phyloP scores from a whole-genome alignment of 208 protist genomes.

The Phytomonas francai region DNA sequence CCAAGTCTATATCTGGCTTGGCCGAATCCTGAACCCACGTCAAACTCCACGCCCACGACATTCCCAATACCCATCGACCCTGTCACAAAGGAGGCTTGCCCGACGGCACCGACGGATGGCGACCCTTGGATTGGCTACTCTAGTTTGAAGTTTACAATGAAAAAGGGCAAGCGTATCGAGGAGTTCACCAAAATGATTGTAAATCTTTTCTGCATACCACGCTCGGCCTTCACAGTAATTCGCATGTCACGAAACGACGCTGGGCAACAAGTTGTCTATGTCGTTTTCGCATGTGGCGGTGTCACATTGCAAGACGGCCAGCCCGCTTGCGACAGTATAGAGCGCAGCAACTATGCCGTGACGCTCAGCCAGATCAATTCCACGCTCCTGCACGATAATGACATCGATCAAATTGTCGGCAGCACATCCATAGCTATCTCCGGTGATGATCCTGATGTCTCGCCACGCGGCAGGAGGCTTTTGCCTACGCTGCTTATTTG shows the following conservation, averaged over 20 bases:
- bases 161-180: background rate
- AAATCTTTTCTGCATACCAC: background rate
- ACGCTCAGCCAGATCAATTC: constrained; percentile 13
- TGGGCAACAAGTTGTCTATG: constrained; percentile 2
- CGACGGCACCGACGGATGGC: constrained; percentile 14
- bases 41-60: background rate
- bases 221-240: background rate
- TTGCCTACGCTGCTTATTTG: constrained; percentile 21
- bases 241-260: background rate
- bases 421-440: constrained; percentile 25
- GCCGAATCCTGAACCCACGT: background rate
- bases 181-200: background rate
- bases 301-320: constrained; percentile 4
- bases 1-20: constrained; percentile 43
- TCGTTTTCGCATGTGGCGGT: constrained; percentile 5
- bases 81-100: constrained; percentile 31
- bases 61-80: constrained; percentile 42
- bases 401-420: constrained; percentile 21
- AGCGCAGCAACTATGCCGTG: constrained; percentile 42
- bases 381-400: constrained; percentile 9
- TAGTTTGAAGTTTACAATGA: background rate
- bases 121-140: background rate
- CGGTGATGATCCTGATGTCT: constrained; percentile 24
- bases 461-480: background rate
- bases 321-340: constrained; percentile 22